Percentiles rank a stretch among this genome's conserved stretches.
Evolutionary conservation across 768 basidiomycete genomes (phyloP).

Genomic region (Tricholoma flavovirens): DNA sequence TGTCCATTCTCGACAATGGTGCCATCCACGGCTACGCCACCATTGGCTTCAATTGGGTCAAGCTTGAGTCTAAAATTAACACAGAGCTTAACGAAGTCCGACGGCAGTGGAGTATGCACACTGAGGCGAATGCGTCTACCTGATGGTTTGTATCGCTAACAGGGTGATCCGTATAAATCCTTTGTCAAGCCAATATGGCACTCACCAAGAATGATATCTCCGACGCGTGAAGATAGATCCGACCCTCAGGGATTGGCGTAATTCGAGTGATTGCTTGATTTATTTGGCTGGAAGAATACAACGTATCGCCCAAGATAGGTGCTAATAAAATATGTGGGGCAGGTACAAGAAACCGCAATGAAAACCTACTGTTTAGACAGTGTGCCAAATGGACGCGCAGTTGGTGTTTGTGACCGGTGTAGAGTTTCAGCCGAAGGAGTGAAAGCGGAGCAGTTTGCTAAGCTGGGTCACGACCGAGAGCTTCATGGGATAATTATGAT

Average conservation of each 20-base stretch:
- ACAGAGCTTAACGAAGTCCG: conserved; percentile 50
- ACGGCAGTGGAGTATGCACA: conserved; percentile 53
- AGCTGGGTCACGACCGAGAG: conserved; percentile 4
- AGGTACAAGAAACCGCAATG: not conserved
- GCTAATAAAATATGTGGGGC: conserved; percentile 29
- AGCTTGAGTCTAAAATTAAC: conserved; percentile 38
- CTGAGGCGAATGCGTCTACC: conserved; percentile 47
- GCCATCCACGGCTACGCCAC: conserved; percentile 45
- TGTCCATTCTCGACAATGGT: conserved; percentile 25
- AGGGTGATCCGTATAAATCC: not conserved
- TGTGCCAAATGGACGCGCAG: conserved; percentile 60
- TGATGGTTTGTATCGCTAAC: conserved; percentile 30
- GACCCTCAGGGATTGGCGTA: conserved; percentile 34
- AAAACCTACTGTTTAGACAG: conserved; percentile 37
- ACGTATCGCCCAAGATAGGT: conserved; percentile 59
- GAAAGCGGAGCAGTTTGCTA: conserved; percentile 42
- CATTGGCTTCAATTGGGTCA: conserved; percentile 28
- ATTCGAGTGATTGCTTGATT: conserved; percentile 19
- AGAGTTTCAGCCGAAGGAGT: conserved; percentile 47
- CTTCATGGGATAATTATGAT: not conserved
- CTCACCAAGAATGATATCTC: conserved; percentile 52
- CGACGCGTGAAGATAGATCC: conserved; percentile 59
- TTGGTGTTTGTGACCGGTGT: conserved; percentile 68
- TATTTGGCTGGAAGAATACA: conserved; percentile 38
- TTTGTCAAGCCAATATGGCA: not conserved